Percentiles rank a stretch among this genome's conserved stretches.
Conservation (phyloP, 371 early-diverging fungal genomes). For the Syncephalis fuscata region DNA sequence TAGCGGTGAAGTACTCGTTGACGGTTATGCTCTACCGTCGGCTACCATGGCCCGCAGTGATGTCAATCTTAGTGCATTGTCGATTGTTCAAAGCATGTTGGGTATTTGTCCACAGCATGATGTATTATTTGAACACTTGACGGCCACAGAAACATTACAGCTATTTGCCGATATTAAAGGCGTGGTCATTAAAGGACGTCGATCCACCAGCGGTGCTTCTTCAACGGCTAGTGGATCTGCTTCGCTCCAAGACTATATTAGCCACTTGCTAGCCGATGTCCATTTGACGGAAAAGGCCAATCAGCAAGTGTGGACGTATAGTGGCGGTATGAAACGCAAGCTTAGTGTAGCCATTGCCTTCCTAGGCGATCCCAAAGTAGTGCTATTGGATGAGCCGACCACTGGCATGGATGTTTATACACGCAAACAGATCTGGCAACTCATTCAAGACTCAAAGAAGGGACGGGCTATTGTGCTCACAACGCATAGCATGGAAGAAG, state of each 20-base stretch:
- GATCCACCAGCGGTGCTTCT: neutral
- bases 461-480: constrained; percentile 43
- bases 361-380: constrained; percentile 47
- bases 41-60: neutral
- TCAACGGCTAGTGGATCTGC: constrained; percentile 5
- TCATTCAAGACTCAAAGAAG: constrained; percentile 42
- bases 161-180: constrained; percentile 44
- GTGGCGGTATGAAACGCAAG: constrained; percentile 57
- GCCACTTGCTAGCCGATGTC: constrained; percentile 23
- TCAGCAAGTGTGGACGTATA: constrained; percentile 30
- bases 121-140: constrained; percentile 34
- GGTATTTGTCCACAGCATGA: constrained; percentile 32
- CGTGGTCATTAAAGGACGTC: constrained; percentile 13
- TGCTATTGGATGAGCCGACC: constrained; percentile 58
- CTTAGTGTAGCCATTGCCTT: constrained; percentile 47
- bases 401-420: constrained; percentile 51
- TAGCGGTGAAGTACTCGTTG: constrained; percentile 12
- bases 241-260: constrained; percentile 20
- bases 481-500: constrained; percentile 56
- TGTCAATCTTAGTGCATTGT: constrained; percentile 11
- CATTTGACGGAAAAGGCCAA: constrained; percentile 26
- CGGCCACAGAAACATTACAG: constrained; percentile 36
- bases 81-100: constrained; percentile 13
- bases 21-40: constrained; percentile 14
- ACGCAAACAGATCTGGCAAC: constrained; percentile 40